phyloP scores from a whole-genome alignment of 495 filamentous ascomycete species.

The Aspergillus ellipticus region DNA sequence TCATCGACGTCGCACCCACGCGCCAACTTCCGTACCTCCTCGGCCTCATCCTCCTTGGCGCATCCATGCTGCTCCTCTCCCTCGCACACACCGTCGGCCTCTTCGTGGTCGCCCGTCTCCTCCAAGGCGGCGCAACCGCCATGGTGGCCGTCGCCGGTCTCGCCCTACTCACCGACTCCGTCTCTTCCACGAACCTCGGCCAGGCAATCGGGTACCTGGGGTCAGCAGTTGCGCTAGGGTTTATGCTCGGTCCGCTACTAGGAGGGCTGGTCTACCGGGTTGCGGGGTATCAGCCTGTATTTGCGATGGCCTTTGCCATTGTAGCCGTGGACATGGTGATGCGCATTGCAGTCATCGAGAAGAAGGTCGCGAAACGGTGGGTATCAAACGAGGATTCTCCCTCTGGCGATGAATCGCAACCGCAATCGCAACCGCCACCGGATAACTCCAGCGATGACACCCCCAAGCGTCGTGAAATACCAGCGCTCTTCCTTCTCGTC shows the following conservation, averaged over 20 bases:
- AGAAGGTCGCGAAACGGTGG: conserved; percentile 41
- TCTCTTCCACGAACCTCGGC: conserved; percentile 53
- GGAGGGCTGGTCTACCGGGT: conserved; percentile 60
- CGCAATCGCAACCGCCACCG: neutral
- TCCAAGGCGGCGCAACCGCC: conserved; percentile 61
- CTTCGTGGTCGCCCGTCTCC: conserved; percentile 52
- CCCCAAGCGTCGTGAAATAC: neutral
- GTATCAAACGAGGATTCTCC: neutral
- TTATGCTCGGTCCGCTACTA: conserved; percentile 49
- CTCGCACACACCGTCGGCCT: conserved; percentile 47
- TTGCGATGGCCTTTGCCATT: conserved; percentile 54
- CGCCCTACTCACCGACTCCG: conserved; percentile 57
- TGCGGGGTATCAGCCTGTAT: conserved; percentile 58
- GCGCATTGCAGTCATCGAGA: conserved; percentile 61
- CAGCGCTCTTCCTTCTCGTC: conserved; percentile 23
- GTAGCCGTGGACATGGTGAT: conserved; percentile 60
- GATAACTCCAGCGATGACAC: neutral
- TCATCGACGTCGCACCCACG: conserved; percentile 49
- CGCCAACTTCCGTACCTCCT: conserved; percentile 54
- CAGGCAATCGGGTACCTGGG: conserved; percentile 48
- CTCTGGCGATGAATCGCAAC: neutral
- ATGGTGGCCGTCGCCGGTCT: conserved; percentile 63
- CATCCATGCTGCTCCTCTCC: conserved; percentile 55
- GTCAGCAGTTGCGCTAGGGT: conserved; percentile 29
- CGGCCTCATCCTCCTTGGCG: conserved; percentile 53